Evolutionary conservation across 164 flowering plant species (phyloP).

Genomic region (Umbilicus rupestris): DNA sequence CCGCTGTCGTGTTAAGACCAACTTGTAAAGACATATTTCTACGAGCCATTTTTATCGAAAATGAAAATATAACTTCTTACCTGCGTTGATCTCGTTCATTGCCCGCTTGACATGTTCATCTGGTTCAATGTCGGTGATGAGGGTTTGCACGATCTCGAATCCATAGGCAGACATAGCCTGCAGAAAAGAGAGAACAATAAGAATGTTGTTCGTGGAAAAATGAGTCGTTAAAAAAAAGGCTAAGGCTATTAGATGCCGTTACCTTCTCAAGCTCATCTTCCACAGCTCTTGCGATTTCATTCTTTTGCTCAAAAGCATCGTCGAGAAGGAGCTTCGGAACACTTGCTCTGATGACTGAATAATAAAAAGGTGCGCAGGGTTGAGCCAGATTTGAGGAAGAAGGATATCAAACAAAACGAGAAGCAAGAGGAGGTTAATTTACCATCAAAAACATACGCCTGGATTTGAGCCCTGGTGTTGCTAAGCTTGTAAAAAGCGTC

Average conservation of each 20-base stretch:
- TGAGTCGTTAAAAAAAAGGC: background rate
- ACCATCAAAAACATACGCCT: conserved; percentile 76
- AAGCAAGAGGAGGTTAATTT: conserved; percentile 7
- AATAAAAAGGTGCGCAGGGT: background rate
- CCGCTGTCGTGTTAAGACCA: conserved; percentile 30
- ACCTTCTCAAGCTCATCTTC: conserved; percentile 69
- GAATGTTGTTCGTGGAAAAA: background rate
- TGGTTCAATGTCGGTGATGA: conserved; percentile 77
- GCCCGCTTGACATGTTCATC: conserved; percentile 84
- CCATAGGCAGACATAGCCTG: conserved; percentile 84
- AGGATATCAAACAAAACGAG: background rate
- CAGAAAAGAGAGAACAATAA: background rate
- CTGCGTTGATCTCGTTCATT: conserved; percentile 90
- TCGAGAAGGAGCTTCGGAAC: conserved; percentile 55
- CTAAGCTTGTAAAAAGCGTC: conserved; percentile 61
- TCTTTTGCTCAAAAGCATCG: conserved; percentile 60
- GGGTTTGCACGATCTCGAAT: conserved; percentile 75
- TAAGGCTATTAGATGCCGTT: background rate
- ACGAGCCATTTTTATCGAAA: no score
- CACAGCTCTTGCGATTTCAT: conserved; percentile 54
- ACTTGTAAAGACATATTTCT: no score
- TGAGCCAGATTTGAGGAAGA: background rate
- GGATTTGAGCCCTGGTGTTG: conserved; percentile 54
- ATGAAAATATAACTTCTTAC: no score
- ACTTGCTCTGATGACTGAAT: conserved; percentile 53